Conservation (phyloP, 139 green algal genomes). For the Tetradesmus lagerheimii region DNA sequence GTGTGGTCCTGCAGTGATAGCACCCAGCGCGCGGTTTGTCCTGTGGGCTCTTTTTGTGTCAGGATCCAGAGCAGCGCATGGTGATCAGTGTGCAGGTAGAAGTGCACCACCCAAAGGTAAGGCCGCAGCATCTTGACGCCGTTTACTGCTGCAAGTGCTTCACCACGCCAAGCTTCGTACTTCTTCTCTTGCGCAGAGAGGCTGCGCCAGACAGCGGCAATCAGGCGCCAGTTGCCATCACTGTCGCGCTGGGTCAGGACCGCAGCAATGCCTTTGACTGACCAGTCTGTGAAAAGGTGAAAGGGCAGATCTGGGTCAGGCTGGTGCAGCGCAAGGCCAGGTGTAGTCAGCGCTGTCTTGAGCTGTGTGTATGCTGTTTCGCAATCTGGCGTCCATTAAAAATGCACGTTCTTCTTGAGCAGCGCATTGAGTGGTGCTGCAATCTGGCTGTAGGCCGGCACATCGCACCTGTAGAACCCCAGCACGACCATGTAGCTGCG, state of each 20-base stretch:
- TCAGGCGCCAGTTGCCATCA: constrained; percentile 36
- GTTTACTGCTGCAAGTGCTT: constrained; percentile 12
- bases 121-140: not conserved
- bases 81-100: constrained; percentile 27
- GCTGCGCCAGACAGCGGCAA: not conserved
- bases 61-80: constrained; percentile 17
- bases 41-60: not conserved
- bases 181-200: not conserved
- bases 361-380: constrained; percentile 16
- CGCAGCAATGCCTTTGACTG: constrained; percentile 31
- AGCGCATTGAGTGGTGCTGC: constrained; percentile 48
- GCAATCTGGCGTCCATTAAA: constrained; percentile 20
- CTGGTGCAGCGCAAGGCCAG: not conserved
- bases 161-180: not conserved
- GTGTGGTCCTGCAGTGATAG: constrained; percentile 12
- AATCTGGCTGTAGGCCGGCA: constrained; percentile 46
- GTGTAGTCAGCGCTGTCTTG: constrained; percentile 18
- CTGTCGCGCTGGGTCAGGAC: constrained; percentile 55
- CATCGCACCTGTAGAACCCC: constrained; percentile 54
- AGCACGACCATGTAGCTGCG: constrained; percentile 48
- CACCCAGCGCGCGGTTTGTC: constrained; percentile 19
- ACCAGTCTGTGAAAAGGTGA: constrained; percentile 47
- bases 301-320: constrained; percentile 5
- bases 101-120: not conserved
- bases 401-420: constrained; percentile 35